Evolutionary conservation across 2,329 filamentous ascomycete genomes (phyloP).

Genomic region (Curvularia sp.): DNA sequence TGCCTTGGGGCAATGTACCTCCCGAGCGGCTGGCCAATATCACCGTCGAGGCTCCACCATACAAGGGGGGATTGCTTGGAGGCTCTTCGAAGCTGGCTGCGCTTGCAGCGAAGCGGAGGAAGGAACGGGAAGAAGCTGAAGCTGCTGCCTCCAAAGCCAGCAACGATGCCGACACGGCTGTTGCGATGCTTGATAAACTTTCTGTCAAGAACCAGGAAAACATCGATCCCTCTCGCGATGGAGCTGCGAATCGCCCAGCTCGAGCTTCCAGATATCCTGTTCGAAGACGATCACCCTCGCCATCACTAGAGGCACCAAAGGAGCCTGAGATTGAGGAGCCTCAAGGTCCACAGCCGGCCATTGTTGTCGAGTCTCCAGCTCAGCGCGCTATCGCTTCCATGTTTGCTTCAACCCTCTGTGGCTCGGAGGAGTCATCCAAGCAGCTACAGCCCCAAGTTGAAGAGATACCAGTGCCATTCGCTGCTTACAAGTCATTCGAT

Average conservation of each 20-base stretch:
- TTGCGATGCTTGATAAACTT: constrained; percentile 56
- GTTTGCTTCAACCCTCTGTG: constrained; percentile 60
- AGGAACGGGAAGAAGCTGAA: constrained; percentile 73
- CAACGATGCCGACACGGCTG: constrained; percentile 41
- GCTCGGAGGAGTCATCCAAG: constrained; percentile 23
- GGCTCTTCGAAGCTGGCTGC: constrained; percentile 88
- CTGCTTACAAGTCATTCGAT: constrained; percentile 46
- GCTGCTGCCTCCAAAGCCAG: constrained; percentile 27
- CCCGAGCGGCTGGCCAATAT: constrained; percentile 66
- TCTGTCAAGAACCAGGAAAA: constrained; percentile 37
- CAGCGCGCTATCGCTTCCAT: constrained; percentile 58
- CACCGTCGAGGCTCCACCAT: constrained; percentile 66
- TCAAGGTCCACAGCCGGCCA: constrained; percentile 26
- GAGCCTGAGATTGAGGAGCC: constrained; percentile 22
- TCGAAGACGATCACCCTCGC: constrained; percentile 42
- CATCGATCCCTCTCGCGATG: neutral
- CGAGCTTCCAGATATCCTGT: constrained; percentile 32
- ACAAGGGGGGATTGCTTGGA: constrained; percentile 75
- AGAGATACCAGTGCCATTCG: constrained; percentile 52
- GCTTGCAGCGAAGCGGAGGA: constrained; percentile 83
- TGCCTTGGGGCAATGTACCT: constrained; percentile 83
- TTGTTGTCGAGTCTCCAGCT: constrained; percentile 40
- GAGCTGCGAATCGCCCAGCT: constrained; percentile 17
- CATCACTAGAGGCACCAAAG: constrained; percentile 25
- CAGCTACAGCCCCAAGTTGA: constrained; percentile 4